phyloP scores from a whole-genome alignment of 768 basidiomycete genomes.

The Termitomyces sp. region DNA sequence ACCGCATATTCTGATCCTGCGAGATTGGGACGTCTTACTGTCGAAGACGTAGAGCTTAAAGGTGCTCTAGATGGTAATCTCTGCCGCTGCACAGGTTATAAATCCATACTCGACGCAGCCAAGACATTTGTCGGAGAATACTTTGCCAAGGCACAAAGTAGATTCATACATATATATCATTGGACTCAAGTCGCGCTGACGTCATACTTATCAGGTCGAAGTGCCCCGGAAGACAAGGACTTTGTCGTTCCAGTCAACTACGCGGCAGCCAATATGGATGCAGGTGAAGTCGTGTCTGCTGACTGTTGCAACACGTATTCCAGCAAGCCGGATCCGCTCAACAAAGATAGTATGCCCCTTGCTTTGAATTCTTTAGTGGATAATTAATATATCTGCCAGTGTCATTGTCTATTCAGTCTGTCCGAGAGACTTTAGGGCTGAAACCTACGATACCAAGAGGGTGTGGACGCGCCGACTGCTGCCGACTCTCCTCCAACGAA shows the following conservation, averaged over 20 bases:
- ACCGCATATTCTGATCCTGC: slow-evolving; percentile 13
- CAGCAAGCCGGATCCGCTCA: not conserved
- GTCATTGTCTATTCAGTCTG: not conserved
- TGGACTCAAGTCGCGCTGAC: not conserved
- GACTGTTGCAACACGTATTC: slow-evolving; percentile 2
- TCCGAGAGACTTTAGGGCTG: not conserved
- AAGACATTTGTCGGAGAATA: slow-evolving; percentile 15
- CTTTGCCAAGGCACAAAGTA: slow-evolving; percentile 7
- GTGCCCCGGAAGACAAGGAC: not conserved
- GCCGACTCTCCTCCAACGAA: slow-evolving; percentile 8
- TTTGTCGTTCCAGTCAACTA: slow-evolving; percentile 11
- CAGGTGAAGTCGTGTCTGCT: slow-evolving; percentile 4
- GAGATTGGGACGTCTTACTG: slow-evolving; percentile 9
- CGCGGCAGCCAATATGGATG: slow-evolving; percentile 10
- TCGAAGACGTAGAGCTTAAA: slow-evolving; percentile 13
- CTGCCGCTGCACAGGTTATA: slow-evolving; percentile 14
- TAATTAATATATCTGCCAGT: not conserved
- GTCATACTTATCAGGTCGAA: not conserved
- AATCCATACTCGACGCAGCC: slow-evolving; percentile 12
- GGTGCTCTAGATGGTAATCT: slow-evolving; percentile 14
- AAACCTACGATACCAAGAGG: not conserved
- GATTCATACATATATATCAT: not conserved
- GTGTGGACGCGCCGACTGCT: slow-evolving; percentile 14
- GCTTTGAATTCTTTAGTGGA: not conserved
- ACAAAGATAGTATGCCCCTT: slow-evolving; percentile 4